Evolutionary conservation across 371 early-diverging fungal species (phyloP).

Genomic region (Mortierella sp.): DNA sequence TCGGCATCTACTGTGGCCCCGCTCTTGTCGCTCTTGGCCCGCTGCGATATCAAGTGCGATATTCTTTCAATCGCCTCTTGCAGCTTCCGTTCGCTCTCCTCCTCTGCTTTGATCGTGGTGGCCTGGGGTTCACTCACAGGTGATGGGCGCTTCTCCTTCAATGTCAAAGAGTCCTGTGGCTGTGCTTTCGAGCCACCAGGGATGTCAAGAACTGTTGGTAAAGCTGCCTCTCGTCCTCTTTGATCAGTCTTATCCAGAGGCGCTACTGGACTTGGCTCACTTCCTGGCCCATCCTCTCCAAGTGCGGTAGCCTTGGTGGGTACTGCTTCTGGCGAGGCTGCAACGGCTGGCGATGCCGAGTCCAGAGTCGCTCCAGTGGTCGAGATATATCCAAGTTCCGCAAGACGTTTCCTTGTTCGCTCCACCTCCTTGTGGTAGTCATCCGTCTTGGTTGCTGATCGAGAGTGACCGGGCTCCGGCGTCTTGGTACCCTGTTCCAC

Average conservation of each 20-base stretch:
- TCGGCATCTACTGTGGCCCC: neutral
- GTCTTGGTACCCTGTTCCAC: neutral
- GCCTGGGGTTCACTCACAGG: neutral
- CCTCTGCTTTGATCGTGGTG: neutral
- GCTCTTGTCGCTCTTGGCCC: constrained; percentile 18
- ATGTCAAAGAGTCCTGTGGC: too few relatives aligned
- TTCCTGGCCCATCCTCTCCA: too few relatives aligned
- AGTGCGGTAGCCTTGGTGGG: neutral
- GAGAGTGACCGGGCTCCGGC: too few relatives aligned
- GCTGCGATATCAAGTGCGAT: constrained; percentile 35
- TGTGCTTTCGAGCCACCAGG: too few relatives aligned
- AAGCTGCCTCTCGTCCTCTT: too few relatives aligned
- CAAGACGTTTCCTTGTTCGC: constrained; percentile 11
- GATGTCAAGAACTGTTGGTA: too few relatives aligned
- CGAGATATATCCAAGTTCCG: constrained; percentile 16
- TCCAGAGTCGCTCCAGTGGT: constrained; percentile 1
- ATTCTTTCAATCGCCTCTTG: constrained; percentile 27
- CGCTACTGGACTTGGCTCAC: too few relatives aligned
- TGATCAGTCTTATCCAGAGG: too few relatives aligned
- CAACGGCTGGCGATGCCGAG: neutral
- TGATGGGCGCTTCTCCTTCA: neutral
- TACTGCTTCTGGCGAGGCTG: neutral
- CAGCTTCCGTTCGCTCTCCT: constrained; percentile 11
- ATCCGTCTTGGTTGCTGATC: neutral
- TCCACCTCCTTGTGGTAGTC: constrained; percentile 25